Base-by-base conservation (phyloP, 192 early-diverging fungal genomes). In the Rhizophagus sp. region DNA sequence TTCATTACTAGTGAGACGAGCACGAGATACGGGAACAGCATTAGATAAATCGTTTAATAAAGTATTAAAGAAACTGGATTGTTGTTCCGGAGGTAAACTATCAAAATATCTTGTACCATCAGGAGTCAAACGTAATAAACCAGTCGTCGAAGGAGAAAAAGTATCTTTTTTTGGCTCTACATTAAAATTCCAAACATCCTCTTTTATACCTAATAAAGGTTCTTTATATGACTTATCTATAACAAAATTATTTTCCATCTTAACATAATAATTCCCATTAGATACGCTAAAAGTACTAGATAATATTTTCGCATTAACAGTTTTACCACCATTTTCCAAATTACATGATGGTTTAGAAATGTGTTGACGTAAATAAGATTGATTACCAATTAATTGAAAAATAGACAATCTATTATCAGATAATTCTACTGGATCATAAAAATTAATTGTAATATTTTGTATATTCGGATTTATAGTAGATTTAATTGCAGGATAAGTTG, bases 201-300 rank as follows among this genome's bases (percentile, higher is more conserved):
- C 52, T 24, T 4, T 25, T 62, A 77, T 65, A 10, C 76, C 76
- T 25, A 65, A 41, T 15, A 77, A 34, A 12, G 76, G 76, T 25
- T 77, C 76, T 27, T 12, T 52, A 25, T 33, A 65, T 9, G 30
- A 19, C 2, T 50, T 65, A 47, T 10, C 13, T 65, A 3, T 49
- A 33, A 77, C 41, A 24, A 77, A 77, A 66, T 50, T 25, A 66
- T 77, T 77, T 19, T 77, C 76, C 30, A 66, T 65, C 9, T 6
- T 47, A 12, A 65, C n/a, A 66, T 50, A 77, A 77, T 77, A 77
- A 33, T 13, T 47, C 12, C 36, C 63, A 15, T 39, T 39, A 13
- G 63, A 63, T 1, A 33, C 11, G 39, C 52, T 77, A 64, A 77
- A 77, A 47, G 75, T 65, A 24, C 75, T 66, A 11, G 1, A 3